Evolutionary conservation across 1,284 basidiomycete species (phyloP), one percentile per base, ranked within the genome.

Genomic region (Boletus hoseneyae): DNA sequence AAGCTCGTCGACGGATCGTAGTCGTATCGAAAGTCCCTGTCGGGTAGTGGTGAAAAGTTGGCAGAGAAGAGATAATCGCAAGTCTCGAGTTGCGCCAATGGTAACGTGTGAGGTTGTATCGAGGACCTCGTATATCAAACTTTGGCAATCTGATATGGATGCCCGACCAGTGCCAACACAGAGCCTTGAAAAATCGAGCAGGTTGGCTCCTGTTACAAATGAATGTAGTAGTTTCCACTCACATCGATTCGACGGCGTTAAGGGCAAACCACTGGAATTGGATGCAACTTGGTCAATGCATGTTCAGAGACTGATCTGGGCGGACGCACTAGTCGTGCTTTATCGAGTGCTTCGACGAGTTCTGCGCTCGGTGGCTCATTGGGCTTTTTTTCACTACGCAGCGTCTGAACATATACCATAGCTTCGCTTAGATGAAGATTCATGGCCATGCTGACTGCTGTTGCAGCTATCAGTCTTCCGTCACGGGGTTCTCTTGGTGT

Each of bases 391-490:
- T 62, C 57, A 33, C 50, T 57, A 23, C 62, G 58, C 42, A 74
- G 62, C 1, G 55, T 61, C 29, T 47, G 51, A 16, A 56, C 67
- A 50, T 66, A 66, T 11, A 55, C 47, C 50, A 70, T 67, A 1
- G 70, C 67, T 51, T 71, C 62, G 42, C 68, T 64, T 11, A 73
- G 58, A 18, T 67, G 66, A 42, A 75, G 59, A 51, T 73, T 75
- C 65, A 73, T 71, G 11, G 73, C 75, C 71, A 76, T 75, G 45
- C 70, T 73, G 21, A 78, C 67, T 8, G 76, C 73, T 0, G 74
- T 67, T 6, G 69, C 67, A 12, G 67, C 68, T 39, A 78, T 60
- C 35, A 76, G 52, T 42, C 73, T 69, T 37, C 67, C 68, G 40
- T 77, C 75, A 9, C 69, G 66, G 13, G 63, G 57, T 30, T 70